Base-by-base conservation (phyloP, 1,284 basidiomycete genomes). In the Ustilago hordei region DNA sequence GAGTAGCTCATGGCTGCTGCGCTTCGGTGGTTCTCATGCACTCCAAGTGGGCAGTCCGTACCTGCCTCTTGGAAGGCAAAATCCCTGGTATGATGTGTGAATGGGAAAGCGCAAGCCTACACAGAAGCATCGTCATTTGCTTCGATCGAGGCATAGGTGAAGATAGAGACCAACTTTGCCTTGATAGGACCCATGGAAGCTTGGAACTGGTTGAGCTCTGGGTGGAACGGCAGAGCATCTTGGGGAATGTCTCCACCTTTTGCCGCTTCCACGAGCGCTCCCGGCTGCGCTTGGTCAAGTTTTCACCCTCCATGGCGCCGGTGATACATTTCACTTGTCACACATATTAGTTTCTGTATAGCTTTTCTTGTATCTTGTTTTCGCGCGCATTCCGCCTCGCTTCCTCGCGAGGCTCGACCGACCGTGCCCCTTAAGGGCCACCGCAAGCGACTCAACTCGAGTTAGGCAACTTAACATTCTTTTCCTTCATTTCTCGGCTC, bases 101-200 rank as follows among this genome's bases (percentile, higher is more conserved):
- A 74, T 8, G 71, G 71, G 34, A 74, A 74, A 4, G 71, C 71
- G 17, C 65, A 74, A 12, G 55, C 71, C 71, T 66, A 74, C 15
- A 61, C 3, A 5, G 71, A 58, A 6, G 65, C 58, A 15, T 69
- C 69, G 17, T 38, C 50, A 2, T 54, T 6, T 8, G 31, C 28
- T 0, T 23, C 57, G 11, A 67, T 58, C 1, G 55, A 61, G 12
- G 64, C 35, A 38, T 74, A 74, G 0, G 66, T 74, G 39, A 69
- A 69, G 41, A 74, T 52, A n/a, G 65, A 59, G 1, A 68, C 36
- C 8, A 32, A 4, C 28, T 55, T 60, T 4, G 71, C 28, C 34
- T 61, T 61, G 36, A 64, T 32, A 0, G 71, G 71, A 13, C 71
- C 71, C 4, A 74, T 15, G 5, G 61, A 58, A 2, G 65, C 71